Evolutionary conservation across 192 early-diverging fungal species (phyloP).

Genomic region (Podila minutissima): DNA sequence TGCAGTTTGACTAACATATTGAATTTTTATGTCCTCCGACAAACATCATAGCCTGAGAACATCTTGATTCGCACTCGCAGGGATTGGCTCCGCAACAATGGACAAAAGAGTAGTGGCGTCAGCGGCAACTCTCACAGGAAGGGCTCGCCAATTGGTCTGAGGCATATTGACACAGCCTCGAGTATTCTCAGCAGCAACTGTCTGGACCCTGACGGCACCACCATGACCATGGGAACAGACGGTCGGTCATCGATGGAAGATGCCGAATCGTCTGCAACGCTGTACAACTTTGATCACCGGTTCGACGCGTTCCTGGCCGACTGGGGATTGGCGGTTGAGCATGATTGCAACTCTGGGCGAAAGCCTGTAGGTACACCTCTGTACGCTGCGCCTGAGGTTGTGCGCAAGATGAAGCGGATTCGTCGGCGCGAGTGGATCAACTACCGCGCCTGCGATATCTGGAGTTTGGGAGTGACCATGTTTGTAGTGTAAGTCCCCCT

Average conservation of each 20-base stretch:
- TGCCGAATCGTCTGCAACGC: slow-evolving; percentile 8
- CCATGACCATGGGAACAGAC: slow-evolving; percentile 8
- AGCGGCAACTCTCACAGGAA: neutral
- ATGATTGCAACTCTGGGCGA: slow-evolving; percentile 38
- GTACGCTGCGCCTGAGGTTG: slow-evolving; percentile 46
- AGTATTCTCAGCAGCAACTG: slow-evolving; percentile 26
- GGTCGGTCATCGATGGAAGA: slow-evolving; percentile 32
- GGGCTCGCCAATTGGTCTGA: neutral
- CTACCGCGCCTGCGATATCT: slow-evolving; percentile 51
- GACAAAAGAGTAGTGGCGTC: neutral
- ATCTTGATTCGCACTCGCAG: slow-evolving; percentile 33
- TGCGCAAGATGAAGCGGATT: slow-evolving; percentile 48
- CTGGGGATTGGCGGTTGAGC: slow-evolving; percentile 46
- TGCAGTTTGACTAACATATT: neutral
- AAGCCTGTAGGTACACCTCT: slow-evolving; percentile 46
- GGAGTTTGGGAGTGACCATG: slow-evolving; percentile 53
- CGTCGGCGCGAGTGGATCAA: slow-evolving; percentile 48
- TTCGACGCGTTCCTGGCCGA: slow-evolving; percentile 47
- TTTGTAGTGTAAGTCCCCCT: slow-evolving; percentile 46
- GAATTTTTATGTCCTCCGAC: neutral
- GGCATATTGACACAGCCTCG: slow-evolving; percentile 11
- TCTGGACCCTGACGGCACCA: slow-evolving; percentile 17
- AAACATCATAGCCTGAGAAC: slow-evolving; percentile 34
- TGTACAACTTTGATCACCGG: slow-evolving; percentile 37
- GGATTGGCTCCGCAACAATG: slow-evolving; percentile 24